phyloP scores from a whole-genome alignment of 108 stramenopile genomes.

The Fistulifera solaris region DNA sequence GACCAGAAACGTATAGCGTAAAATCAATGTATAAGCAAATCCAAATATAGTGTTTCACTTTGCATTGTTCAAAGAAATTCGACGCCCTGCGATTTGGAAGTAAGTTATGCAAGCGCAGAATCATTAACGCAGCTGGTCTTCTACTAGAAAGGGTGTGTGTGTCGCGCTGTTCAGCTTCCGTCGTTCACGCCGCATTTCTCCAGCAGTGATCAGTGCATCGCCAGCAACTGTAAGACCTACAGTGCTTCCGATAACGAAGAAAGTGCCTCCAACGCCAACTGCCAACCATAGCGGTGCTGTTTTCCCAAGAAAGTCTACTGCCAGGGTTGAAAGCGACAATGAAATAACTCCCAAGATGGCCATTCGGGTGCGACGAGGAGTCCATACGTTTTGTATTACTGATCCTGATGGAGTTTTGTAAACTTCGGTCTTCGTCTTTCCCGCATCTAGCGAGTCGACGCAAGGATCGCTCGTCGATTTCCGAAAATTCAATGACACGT shows the following conservation, averaged over 20 bases:
- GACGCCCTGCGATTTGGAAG: too few species aligned
- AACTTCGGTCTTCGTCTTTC: not conserved
- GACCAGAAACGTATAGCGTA: too few species aligned
- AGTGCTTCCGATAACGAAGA: constrained; percentile 35
- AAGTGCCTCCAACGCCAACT: constrained; percentile 39
- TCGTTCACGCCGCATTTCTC: not conserved
- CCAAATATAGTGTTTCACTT: too few species aligned
- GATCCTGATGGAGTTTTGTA: not conserved
- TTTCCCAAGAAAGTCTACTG: constrained; percentile 35
- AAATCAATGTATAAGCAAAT: too few species aligned
- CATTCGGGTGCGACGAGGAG: constrained; percentile 3
- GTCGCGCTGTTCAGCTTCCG: not conserved
- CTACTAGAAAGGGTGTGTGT: too few species aligned
- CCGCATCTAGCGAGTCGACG: not conserved
- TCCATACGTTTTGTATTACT: not conserved
- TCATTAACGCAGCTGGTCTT: too few species aligned
- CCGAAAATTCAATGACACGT: constrained; percentile 12
- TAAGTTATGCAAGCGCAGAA: too few species aligned
- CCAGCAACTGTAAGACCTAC: constrained; percentile 12
- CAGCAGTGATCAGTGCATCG: not conserved
- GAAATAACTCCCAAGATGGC: constrained; percentile 19
- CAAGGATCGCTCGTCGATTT: constrained; percentile 17
- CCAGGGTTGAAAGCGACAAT: constrained; percentile 19
- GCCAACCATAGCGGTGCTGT: constrained; percentile 42
- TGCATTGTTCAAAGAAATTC: too few species aligned